Conservation (phyloP, 2,329 filamentous ascomycete species). For the Zarea fungicola region DNA sequence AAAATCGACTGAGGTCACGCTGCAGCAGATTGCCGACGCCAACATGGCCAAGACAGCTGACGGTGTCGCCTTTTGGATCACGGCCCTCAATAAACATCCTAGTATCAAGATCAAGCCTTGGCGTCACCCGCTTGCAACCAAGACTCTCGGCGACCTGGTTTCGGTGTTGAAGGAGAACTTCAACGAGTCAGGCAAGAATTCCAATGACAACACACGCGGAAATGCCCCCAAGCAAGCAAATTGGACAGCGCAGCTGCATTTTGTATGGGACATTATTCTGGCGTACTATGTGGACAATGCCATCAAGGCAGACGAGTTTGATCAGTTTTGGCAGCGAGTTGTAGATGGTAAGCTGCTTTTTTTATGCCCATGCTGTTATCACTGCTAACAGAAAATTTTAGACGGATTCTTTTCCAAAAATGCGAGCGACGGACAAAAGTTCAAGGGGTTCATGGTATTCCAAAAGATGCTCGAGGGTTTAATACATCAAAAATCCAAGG, state of each 20-base stretch:
- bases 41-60: slow-evolving; percentile 77
- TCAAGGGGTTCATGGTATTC: slow-evolving; percentile 85
- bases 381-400: slow-evolving; percentile 34
- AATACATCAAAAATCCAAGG: slow-evolving; percentile 41
- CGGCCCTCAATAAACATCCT: slow-evolving; percentile 59
- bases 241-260: slow-evolving; percentile 77
- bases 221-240: slow-evolving; percentile 58
- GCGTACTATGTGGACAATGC: slow-evolving; percentile 40
- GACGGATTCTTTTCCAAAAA: slow-evolving; percentile 77
- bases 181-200: slow-evolving; percentile 45
- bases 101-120: slow-evolving; percentile 63
- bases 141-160: slow-evolving; percentile 63
- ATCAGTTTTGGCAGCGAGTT: slow-evolving; percentile 77
- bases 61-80: slow-evolving; percentile 84
- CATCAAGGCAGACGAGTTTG: slow-evolving; percentile 48
- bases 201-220: slow-evolving; percentile 30
- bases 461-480: slow-evolving; percentile 62
- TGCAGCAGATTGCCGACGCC: slow-evolving; percentile 57
- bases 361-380: not conserved
- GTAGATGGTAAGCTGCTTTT: slow-evolving; percentile 73
- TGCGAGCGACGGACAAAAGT: slow-evolving; percentile 83
- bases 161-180: slow-evolving; percentile 75
- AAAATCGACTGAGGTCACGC: slow-evolving; percentile 54
- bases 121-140: slow-evolving; percentile 68
- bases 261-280: slow-evolving; percentile 83